These are phyloP conservation scores for Linnemannia schmuckeri DNA, from an alignment of 192 early-diverging fungal genomes.

Conservation along the genomic window DNA sequence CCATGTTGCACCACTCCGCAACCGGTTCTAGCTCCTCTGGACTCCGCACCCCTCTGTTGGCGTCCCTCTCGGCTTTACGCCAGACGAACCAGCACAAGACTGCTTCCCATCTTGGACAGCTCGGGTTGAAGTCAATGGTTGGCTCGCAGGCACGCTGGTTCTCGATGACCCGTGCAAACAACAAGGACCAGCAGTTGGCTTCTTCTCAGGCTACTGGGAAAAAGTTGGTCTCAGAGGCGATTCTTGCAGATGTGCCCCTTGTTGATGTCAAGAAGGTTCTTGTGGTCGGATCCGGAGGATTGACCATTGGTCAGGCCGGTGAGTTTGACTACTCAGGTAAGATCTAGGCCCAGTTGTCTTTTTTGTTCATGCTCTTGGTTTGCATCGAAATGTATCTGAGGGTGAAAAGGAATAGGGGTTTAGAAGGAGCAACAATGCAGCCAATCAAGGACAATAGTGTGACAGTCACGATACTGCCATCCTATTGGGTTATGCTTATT, in stretches of 20 bases:
- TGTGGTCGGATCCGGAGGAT: slow-evolving; percentile 94
- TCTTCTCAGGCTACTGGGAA: slow-evolving; percentile 4
- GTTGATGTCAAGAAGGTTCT: slow-evolving; percentile 86
- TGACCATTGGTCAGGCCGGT: slow-evolving; percentile 97
- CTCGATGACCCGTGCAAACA: slow-evolving; percentile 22
- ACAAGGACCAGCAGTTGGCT: slow-evolving; percentile 18
- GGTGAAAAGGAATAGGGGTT: no score
- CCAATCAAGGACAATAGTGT: not conserved
- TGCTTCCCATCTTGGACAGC: slow-evolving; percentile 2
- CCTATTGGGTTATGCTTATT: not conserved
- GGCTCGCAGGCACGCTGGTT: slow-evolving; percentile 45
- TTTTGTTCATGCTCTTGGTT: not conserved
- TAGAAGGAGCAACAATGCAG: not conserved
- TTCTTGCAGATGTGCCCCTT: slow-evolving; percentile 61
- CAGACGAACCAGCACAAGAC: slow-evolving; percentile 30
- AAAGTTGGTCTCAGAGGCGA: slow-evolving; percentile 62
- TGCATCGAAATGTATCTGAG: no score
- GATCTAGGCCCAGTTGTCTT: not conserved
- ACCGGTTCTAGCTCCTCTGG: not conserved
- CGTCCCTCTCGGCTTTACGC: slow-evolving; percentile 15
- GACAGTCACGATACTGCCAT: not conserved
- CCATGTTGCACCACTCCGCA: slow-evolving; percentile 44
- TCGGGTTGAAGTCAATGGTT: slow-evolving; percentile 35
- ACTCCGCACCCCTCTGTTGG: slow-evolving; percentile 30
- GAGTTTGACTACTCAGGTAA: slow-evolving; percentile 98